Percentiles rank a stretch among this genome's conserved stretches.
Conservation (phyloP, 1,284 basidiomycete species). For the Tilletia walkeri region DNA sequence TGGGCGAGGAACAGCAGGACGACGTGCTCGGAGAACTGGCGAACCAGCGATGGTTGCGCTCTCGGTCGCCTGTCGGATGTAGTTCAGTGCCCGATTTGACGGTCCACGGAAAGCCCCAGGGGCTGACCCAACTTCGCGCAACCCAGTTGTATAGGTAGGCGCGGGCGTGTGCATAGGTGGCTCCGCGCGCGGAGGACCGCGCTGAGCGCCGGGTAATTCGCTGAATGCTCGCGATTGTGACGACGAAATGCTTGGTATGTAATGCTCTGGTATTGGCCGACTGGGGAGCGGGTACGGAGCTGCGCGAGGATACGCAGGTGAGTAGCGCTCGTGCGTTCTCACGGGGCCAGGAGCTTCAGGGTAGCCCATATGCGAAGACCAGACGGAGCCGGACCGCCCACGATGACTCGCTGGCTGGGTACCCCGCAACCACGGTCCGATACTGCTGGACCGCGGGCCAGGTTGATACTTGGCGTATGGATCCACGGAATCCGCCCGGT, state of each 20-base stretch:
- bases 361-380: neutral
- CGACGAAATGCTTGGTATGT: neutral
- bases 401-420: neutral
- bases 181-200: too few relatives aligned
- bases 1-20: neutral
- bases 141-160: neutral
- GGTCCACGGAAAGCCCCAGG: neutral
- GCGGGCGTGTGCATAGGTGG: neutral
- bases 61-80: neutral
- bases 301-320: neutral
- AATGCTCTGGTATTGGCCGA: too few relatives aligned
- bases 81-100: conserved; percentile 4
- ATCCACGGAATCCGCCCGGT: neutral
- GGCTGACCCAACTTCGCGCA: neutral
- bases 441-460: conserved; percentile 7
- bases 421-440: conserved; percentile 2
- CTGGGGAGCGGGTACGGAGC: neutral
- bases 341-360: neutral
- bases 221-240: too few relatives aligned
- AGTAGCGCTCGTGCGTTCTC: neutral
- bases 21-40: neutral
- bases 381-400: neutral
- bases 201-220: too few relatives aligned
- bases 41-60: neutral
- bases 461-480: conserved; percentile 2